A percentile compares a stretch with the other conserved stretches of the same genome.
Evolutionary conservation across 2,329 filamentous ascomycete species (phyloP).

Genomic region (Ascochyta fabae): DNA sequence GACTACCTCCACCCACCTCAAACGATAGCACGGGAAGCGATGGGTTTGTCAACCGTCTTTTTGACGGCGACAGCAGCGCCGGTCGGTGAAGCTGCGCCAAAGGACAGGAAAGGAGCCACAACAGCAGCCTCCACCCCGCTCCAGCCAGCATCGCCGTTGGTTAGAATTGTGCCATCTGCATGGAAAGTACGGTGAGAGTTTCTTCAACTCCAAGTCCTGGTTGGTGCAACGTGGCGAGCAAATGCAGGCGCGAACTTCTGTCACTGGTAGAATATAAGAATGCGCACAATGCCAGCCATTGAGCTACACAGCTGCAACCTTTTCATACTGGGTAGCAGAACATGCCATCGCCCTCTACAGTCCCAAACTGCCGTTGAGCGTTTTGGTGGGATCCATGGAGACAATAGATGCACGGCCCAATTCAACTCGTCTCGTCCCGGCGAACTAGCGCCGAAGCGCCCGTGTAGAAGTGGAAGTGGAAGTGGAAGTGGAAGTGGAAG

Average conservation of each 20-base stretch:
- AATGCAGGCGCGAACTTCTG: constrained; percentile 17
- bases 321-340: constrained; percentile 12
- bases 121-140: not conserved
- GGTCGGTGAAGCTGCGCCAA: constrained; percentile 1
- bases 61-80: not conserved
- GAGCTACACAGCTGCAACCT: constrained; percentile 19
- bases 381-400: constrained; percentile 9
- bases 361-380: constrained; percentile 10
- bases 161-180: not conserved
- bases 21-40: constrained; percentile 15
- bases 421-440: constrained; percentile 5
- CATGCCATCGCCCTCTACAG: constrained; percentile 10
- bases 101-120: not conserved
- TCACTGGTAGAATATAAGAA: constrained; percentile 21
- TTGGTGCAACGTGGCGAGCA: constrained; percentile 21
- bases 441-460: constrained; percentile 11
- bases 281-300: constrained; percentile 18
- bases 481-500: not conserved
- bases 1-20: constrained; percentile 12
- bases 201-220: constrained; percentile 3
- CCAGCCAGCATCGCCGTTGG: constrained; percentile 7
- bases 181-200: constrained; percentile 10
- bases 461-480: not conserved
- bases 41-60: constrained; percentile 4
- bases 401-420: constrained; percentile 8